Evolutionary conservation across 768 basidiomycete species (phyloP).

Genomic region (Termitomyces sp.): DNA sequence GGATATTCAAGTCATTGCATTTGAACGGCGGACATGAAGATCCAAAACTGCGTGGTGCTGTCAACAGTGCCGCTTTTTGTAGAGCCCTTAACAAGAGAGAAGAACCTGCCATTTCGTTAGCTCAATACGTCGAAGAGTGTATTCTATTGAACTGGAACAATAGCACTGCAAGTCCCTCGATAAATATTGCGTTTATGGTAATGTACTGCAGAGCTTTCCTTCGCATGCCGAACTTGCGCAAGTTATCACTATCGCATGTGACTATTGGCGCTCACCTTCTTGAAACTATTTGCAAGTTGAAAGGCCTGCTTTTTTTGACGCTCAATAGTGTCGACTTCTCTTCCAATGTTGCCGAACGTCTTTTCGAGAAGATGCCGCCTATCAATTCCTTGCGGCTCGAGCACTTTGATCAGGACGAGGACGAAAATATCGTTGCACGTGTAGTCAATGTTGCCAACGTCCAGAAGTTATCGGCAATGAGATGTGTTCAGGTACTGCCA

Average conservation of each 20-base stretch:
- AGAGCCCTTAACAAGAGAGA: constrained; percentile 18
- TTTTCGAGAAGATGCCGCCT: neutral
- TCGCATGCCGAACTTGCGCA: constrained; percentile 13
- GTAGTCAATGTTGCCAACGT: constrained; percentile 1
- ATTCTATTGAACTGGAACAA: constrained; percentile 9
- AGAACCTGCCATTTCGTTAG: constrained; percentile 22
- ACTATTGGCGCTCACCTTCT: constrained; percentile 4
- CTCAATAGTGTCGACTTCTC: neutral
- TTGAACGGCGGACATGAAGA: constrained; percentile 11
- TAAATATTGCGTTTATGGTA: constrained; percentile 3
- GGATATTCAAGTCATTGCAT: constrained; percentile 29
- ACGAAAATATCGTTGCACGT: neutral
- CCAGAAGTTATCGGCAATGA: neutral
- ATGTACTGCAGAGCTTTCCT: constrained; percentile 12
- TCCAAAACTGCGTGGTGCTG: neutral
- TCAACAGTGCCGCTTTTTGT: constrained; percentile 18
- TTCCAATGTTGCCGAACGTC: neutral
- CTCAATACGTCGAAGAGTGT: constrained; percentile 23
- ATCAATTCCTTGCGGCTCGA: constrained; percentile 6
- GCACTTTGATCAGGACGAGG: neutral
- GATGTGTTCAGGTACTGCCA: neutral
- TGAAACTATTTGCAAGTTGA: constrained; percentile 10
- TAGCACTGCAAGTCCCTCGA: neutral
- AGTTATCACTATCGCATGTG: neutral
- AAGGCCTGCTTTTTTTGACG: neutral